phyloP scores from a whole-genome alignment of 2,329 filamentous ascomycete genomes.

The Sclerotinia nivalis region DNA sequence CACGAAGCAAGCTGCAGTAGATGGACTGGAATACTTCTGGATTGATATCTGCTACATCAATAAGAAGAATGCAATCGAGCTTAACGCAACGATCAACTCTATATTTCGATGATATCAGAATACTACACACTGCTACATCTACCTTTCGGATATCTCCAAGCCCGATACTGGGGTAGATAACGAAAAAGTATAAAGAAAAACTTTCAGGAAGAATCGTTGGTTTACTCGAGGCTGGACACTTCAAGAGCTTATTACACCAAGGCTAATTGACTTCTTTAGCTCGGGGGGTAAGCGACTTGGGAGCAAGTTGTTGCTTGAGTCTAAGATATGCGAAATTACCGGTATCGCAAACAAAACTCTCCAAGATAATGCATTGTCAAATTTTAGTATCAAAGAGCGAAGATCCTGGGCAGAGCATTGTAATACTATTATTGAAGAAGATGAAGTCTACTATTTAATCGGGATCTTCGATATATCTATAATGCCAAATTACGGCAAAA shows the following conservation, averaged over 20 bases:
- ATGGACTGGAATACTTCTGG: constrained; percentile 7
- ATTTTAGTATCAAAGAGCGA: neutral
- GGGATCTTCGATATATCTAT: constrained; percentile 1
- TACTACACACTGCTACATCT: neutral
- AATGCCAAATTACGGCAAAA: neutral
- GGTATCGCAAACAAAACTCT: neutral
- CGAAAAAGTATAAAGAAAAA: neutral
- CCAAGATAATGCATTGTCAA: neutral
- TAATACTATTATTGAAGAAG: neutral
- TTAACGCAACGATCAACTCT: constrained; percentile 2
- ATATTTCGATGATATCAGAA: constrained; percentile 18
- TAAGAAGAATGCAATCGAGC: constrained; percentile 4
- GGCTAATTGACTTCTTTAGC: neutral
- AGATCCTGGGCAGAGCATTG: neutral
- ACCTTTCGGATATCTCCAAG: constrained; percentile 1
- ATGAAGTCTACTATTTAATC: neutral
- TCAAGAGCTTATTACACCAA: neutral
- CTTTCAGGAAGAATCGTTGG: neutral
- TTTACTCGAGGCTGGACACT: constrained; percentile 13
- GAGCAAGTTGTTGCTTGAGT: neutral
- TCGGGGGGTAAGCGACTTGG: neutral
- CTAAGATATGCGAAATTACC: neutral
- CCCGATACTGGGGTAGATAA: neutral
- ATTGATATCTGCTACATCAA: constrained; percentile 17
- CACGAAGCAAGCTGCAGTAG: neutral